phyloP scores from a whole-genome alignment of 345 rosid genomes.

The Dipteronia dyeriana region DNA sequence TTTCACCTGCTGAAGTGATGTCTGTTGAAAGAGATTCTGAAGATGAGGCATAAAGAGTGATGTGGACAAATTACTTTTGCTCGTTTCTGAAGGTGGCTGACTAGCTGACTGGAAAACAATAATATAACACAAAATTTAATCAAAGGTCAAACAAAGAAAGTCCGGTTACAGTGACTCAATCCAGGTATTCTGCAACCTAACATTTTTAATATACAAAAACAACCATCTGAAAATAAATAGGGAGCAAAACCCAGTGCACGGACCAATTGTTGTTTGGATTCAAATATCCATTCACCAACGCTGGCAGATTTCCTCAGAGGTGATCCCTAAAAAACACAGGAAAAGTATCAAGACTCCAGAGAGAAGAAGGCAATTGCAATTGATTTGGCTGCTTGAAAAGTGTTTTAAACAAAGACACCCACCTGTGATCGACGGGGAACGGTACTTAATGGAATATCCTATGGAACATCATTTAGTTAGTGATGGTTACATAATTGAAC shows the following conservation, averaged over 20 bases:
- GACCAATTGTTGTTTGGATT: slow-evolving; percentile 68
- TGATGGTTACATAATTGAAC: slow-evolving; percentile 21
- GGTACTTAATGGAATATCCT: slow-evolving; percentile 88
- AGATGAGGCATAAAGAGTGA: slow-evolving; percentile 68
- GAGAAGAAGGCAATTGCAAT: slow-evolving; percentile 19
- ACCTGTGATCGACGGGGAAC: slow-evolving; percentile 92
- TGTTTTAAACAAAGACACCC: slow-evolving; percentile 34
- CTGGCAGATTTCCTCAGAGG: slow-evolving; percentile 95
- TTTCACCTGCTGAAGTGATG: slow-evolving; percentile 80
- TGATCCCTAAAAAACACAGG: slow-evolving; percentile 58
- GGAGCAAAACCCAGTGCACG: slow-evolving; percentile 24
- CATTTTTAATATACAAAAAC: neutral
- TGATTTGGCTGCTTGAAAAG: slow-evolving; percentile 13
- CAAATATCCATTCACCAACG: slow-evolving; percentile 86
- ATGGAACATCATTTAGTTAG: slow-evolving; percentile 52
- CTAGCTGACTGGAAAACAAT: slow-evolving; percentile 50
- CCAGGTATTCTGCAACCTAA: neutral
- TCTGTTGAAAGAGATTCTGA: slow-evolving; percentile 90
- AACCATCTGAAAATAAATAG: neutral
- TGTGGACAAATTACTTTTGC: slow-evolving; percentile 39
- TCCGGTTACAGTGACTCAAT: neutral
- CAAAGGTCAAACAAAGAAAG: slow-evolving; percentile 7
- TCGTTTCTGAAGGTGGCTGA: slow-evolving; percentile 58
- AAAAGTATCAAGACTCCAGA: slow-evolving; percentile 26
- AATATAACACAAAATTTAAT: neutral